phyloP scores from a whole-genome alignment of 306 rosid genomes.

The Hippophae rhamnoides region DNA sequence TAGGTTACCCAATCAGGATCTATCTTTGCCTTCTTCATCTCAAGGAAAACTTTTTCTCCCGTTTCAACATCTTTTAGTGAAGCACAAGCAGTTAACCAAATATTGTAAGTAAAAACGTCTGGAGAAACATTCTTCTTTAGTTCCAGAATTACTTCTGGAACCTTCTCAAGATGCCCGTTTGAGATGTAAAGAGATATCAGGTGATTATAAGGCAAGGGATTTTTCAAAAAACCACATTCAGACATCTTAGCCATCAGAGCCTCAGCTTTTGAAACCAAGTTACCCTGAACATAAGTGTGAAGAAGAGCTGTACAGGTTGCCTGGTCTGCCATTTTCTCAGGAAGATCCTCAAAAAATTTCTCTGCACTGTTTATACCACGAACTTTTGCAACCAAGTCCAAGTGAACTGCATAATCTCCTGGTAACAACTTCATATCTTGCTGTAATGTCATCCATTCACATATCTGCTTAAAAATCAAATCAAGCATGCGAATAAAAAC shows the following conservation, averaged over 20 bases:
- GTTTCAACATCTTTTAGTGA: constrained; percentile 48
- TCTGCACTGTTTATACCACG: constrained; percentile 75
- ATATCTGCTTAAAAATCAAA: constrained; percentile 38
- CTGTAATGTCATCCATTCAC: constrained; percentile 88
- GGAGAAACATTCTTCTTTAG: constrained; percentile 52
- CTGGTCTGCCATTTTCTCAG: constrained; percentile 39
- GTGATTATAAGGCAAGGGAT: constrained; percentile 72
- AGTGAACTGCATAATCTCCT: constrained; percentile 83
- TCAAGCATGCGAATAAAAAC: constrained; percentile 8
- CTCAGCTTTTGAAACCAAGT: constrained; percentile 56
- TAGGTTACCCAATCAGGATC: constrained; percentile 79
- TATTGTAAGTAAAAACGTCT: constrained; percentile 62
- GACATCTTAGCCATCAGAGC: constrained; percentile 76
- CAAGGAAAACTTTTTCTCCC: constrained; percentile 65
- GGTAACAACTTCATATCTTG: constrained; percentile 50
- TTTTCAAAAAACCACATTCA: constrained; percentile 49
- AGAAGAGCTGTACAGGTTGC: constrained; percentile 61
- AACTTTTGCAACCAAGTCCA: constrained; percentile 87
- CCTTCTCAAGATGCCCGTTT: constrained; percentile 55
- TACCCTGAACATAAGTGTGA: constrained; percentile 61
- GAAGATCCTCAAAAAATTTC: constrained; percentile 88
- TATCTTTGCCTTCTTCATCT: constrained; percentile 51
- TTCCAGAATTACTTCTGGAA: constrained; percentile 41
- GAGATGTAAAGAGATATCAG: constrained; percentile 66
- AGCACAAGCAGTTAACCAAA: constrained; percentile 57